Base-by-base conservation (phyloP, 768 basidiomycete genomes). In the Dioszegia aurantiaca region DNA sequence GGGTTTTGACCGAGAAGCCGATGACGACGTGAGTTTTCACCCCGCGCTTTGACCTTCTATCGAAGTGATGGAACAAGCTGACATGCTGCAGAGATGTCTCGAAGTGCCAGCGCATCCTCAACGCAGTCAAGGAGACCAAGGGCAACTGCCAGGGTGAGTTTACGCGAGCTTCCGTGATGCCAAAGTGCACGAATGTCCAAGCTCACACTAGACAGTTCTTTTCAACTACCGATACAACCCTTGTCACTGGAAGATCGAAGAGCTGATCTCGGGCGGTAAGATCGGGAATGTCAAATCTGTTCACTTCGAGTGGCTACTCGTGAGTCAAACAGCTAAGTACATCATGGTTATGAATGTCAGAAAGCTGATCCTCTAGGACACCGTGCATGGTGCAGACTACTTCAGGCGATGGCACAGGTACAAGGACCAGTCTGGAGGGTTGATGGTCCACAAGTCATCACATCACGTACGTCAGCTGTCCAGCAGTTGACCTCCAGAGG, bases 361-460 rank as follows among this genome's bases (percentile, higher is more conserved):
- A 17, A 28, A 51, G 48, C 55, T 61, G 45, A 61, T 39, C 1
- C 1, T 11, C 2, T 27, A 69, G 68, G 81, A 82, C 63, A 81
- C 81, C 8, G 81, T 81, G 8, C 82, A 82, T 61, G 81, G 82
- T 30, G 80, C 81, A 6, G 81, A 83, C 68, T 82, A 82, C 67
- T 82, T 81, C 72, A 71, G 80, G n/a, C 77, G 82, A 36, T 83
- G 81, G 81, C 81, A 81, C 62, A 70, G 79, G 10, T 78, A 80
- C 65, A 71, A 71, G 64, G 64, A 71, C 60, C 59, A 48, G 41
- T 68, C 66, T 1, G 69, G 69, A 26, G 69, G 64, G 39, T 58
- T 71, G 24, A 71, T 71, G 69, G 67, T 71, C 10, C 69, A 71
- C 64, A 71, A 71, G 59, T 64, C 65, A 26, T 68, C 66, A 12